Conservation (phyloP, 805 yeast species). For the Wickerhamomyces silvicola region DNA sequence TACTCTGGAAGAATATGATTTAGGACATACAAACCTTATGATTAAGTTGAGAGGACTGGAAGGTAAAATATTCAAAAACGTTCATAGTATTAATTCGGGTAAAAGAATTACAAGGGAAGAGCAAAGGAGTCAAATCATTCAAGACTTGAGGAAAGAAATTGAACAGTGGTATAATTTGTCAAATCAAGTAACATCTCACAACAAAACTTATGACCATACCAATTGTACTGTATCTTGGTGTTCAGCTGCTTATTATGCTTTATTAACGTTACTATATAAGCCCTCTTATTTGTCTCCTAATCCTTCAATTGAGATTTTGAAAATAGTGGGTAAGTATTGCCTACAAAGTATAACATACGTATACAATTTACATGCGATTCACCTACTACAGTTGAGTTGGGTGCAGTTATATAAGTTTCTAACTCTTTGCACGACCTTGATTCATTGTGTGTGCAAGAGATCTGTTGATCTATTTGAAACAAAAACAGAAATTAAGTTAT, state of each 20-base stretch:
- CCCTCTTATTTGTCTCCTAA: slow-evolving; percentile 41
- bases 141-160: slow-evolving; percentile 16
- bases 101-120: slow-evolving; percentile 11
- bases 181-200: slow-evolving; percentile 11
- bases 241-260: slow-evolving; percentile 36
- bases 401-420: slow-evolving; percentile 40
- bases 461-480: slow-evolving; percentile 39
- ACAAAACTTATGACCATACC: slow-evolving; percentile 7
- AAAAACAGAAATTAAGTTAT: slow-evolving; percentile 38
- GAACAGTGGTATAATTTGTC: slow-evolving; percentile 30
- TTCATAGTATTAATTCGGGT: slow-evolving; percentile 39
- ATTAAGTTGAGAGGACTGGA: slow-evolving; percentile 40
- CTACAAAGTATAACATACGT: slow-evolving; percentile 37
- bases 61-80: slow-evolving; percentile 37
- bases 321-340: slow-evolving; percentile 35
- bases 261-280: slow-evolving; percentile 37
- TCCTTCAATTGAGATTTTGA: slow-evolving; percentile 34
- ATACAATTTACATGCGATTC: slow-evolving; percentile 36
- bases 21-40: slow-evolving; percentile 35
- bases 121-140: slow-evolving; percentile 3
- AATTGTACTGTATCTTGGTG: slow-evolving; percentile 25
- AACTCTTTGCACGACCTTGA: slow-evolving; percentile 39
- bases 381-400: slow-evolving; percentile 44
- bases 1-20: slow-evolving; percentile 35
- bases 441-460: slow-evolving; percentile 42